Conservation (phyloP, 495 filamentous ascomycete species). For the Neurospora terricola region DNA sequence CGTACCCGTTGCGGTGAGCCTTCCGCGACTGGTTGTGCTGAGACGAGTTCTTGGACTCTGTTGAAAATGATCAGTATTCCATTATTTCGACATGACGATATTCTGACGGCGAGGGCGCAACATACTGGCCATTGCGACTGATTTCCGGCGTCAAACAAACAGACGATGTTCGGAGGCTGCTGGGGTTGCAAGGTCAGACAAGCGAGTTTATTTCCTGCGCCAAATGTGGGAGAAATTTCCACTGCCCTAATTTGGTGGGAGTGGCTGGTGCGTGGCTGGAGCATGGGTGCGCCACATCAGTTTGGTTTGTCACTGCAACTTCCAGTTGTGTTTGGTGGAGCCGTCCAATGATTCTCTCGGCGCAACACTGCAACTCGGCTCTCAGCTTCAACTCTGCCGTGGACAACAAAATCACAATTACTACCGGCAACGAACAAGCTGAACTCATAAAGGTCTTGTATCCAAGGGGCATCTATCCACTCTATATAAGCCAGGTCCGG, state of each 20-base stretch:
- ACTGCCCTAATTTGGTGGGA: conserved; percentile 19
- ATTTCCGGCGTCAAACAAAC: conserved; percentile 22
- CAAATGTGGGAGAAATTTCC: conserved; percentile 22
- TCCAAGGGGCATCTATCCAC: not conserved
- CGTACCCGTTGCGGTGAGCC: conserved; percentile 95
- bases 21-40: conserved; percentile 97
- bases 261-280: conserved; percentile 14
- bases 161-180: conserved; percentile 15
- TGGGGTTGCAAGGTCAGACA: conserved; percentile 11
- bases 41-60: conserved; percentile 98
- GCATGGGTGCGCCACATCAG: not conserved
- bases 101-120: conserved; percentile 5
- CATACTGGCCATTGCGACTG: conserved; percentile 43
- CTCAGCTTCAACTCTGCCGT: not conserved
- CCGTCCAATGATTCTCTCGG: not conserved
- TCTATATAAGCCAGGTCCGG: not conserved
- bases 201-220: conserved; percentile 15
- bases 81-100: conserved; percentile 1
- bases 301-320: not conserved
- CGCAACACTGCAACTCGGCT: not conserved
- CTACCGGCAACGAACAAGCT: not conserved
- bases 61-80: conserved; percentile 9
- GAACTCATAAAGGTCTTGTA: not conserved
- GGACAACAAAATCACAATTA: not conserved
- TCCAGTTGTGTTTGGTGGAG: not conserved